Base-by-base conservation (phyloP, 1,284 basidiomycete genomes). In the Puccinia coronata region DNA sequence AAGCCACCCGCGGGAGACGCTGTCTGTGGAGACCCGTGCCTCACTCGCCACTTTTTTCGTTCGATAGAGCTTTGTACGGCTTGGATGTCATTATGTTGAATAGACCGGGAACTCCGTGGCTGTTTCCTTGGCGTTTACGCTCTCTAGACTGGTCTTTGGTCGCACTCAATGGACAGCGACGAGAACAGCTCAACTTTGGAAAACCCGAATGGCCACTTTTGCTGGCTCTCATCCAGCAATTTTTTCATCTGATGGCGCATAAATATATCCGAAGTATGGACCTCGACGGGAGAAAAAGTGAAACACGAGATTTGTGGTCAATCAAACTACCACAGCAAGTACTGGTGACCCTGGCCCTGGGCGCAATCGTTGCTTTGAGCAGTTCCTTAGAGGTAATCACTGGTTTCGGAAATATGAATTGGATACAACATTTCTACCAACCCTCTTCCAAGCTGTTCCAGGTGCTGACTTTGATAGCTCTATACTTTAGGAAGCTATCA, bases 51-150 rank as follows among this genome's bases (percentile, higher is more conserved):
- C 49, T 71, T 5, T 71, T 67, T 23, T 70, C 77, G 8, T 67
- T 57, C 39, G 77, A 79, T 57, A 53, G 77, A 43, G 34, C 63
- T 8, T 43, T 79, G 25, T 79, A 70, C 39, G 63, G 63, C 25
- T 69, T 79, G 53, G 77, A 79, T 53, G 53, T 70, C 14, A 36
- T 79, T 25, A 36, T 79, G 9, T 67, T 79, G 25, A 70, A 57
- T 47, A 69, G 77, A 43, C 77, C 77, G 11, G 77, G 77, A 70
- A 79, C 77, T 31, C 67, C 77, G 57, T 79, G 77, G 77, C 47
- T 79, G 43, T 70, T 70, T 57, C 77, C 77, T 36, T 79, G 77
- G 77, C 63, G 67, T 23, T 67, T 70, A 18, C 63, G 77, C 11
- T 63, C 77, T 28, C 67, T 79, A 8, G 59, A 63, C 41, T 79